Percentiles rank a stretch among this genome's conserved stretches.
Conservation (phyloP, 371 early-diverging fungal species). For the Mucor circinelloides region DNA sequence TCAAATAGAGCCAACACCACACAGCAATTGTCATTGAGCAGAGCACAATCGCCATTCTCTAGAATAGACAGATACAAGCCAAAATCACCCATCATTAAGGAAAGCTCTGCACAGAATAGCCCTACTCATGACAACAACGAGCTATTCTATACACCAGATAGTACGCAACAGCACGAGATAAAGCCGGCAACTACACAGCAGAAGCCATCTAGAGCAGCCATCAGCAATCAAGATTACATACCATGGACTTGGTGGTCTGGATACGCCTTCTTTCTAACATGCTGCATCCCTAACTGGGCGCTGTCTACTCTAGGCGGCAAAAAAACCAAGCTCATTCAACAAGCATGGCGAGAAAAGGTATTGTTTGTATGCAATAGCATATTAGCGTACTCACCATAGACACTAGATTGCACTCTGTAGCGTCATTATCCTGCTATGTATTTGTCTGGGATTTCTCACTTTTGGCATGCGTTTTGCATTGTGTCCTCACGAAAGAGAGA, state of each 20-base stretch:
- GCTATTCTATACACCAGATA: background rate
- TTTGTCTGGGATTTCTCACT: constrained; percentile 64
- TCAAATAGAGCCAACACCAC: background rate
- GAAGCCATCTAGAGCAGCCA: background rate
- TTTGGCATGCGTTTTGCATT: constrained; percentile 57
- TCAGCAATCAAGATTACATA: background rate
- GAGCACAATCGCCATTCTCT: constrained; percentile 6
- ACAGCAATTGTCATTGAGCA: background rate
- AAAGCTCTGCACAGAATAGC: background rate
- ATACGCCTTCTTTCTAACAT: constrained; percentile 50
- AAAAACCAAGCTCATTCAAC: constrained; percentile 58
- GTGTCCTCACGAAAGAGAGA: constrained; percentile 50
- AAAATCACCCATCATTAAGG: background rate
- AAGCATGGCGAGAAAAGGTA: constrained; percentile 83
- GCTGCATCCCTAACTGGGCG: constrained; percentile 50
- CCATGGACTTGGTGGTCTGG: constrained; percentile 39
- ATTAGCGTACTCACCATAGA: background rate
- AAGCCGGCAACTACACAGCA: background rate
- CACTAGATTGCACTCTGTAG: constrained; percentile 67
- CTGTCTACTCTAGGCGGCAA: constrained; percentile 43
- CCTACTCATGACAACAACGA: background rate
- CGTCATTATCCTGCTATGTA: constrained; percentile 68
- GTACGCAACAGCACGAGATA: background rate
- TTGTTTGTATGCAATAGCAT: background rate
- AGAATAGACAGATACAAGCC: background rate